phyloP scores from a whole-genome alignment of 2,329 filamentous ascomycete species.

The Sclerotinia spermophila region DNA sequence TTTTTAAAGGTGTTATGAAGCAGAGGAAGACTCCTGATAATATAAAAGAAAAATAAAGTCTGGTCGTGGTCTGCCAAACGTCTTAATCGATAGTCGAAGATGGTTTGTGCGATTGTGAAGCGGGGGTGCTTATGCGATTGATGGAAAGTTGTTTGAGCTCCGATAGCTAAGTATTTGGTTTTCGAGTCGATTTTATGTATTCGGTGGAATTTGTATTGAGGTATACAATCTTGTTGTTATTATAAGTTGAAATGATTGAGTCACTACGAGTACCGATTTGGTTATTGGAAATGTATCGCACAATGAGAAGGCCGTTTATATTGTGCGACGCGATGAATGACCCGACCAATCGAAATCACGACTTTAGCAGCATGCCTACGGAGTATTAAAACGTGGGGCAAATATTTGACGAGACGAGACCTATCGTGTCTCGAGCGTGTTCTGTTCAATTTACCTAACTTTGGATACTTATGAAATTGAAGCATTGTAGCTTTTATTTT shows the following conservation, averaged over 20 bases:
- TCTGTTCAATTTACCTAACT: too few species aligned
- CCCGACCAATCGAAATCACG: not conserved
- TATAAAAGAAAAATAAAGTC: slow-evolving; percentile 10
- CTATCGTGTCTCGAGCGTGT: too few species aligned
- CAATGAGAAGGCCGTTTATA: not conserved
- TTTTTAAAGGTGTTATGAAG: slow-evolving; percentile 77
- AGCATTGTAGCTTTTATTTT: not conserved
- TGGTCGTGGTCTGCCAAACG: slow-evolving; percentile 21
- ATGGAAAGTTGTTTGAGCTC: not conserved
- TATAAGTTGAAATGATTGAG: not conserved
- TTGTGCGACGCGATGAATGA: slow-evolving; percentile 1
- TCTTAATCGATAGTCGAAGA: not conserved
- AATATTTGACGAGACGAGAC: slow-evolving; percentile 9
- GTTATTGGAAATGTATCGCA: not conserved
- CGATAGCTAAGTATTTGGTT: too few species aligned
- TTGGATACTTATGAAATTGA: not conserved
- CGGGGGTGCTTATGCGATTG: slow-evolving; percentile 7
- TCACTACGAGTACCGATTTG: not conserved
- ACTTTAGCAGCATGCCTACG: slow-evolving; percentile 2
- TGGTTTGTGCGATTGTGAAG: slow-evolving; percentile 5
- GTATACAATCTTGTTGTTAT: not conserved
- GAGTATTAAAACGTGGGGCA: slow-evolving; percentile 1
- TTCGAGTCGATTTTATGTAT: not conserved
- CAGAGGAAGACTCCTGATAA: slow-evolving; percentile 41
- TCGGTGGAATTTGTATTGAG: not conserved